Conservation (phyloP, 768 basidiomycete species). For the Termitomyces sp. region DNA sequence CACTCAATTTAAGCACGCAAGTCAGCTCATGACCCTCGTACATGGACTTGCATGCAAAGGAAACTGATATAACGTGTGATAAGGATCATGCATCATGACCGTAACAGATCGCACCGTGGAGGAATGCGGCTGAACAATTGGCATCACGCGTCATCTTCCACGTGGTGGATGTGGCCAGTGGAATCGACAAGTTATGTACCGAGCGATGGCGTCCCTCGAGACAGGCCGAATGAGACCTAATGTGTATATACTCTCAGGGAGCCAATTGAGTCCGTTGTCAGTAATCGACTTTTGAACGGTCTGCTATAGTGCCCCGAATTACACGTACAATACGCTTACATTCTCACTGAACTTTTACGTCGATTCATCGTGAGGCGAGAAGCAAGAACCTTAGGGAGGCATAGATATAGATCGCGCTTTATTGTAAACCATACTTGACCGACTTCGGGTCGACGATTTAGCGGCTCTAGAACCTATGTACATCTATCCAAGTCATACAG, state of each 20-base stretch:
- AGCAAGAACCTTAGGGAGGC: not conserved
- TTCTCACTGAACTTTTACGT: conserved; percentile 9
- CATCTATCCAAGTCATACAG: not conserved
- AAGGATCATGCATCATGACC: conserved; percentile 8
- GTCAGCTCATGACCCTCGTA: conserved; percentile 5
- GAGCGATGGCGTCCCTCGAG: conserved; percentile 13
- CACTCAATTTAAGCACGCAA: conserved; percentile 5
- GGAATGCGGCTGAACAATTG: not conserved
- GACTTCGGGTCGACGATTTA: not conserved
- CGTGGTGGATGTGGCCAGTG: conserved; percentile 14
- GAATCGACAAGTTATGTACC: conserved; percentile 8
- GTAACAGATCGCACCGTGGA: conserved; percentile 6
- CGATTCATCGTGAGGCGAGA: not conserved
- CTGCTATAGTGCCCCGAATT: not conserved
- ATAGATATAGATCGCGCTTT: not conserved
- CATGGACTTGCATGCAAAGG: conserved; percentile 9
- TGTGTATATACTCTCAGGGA: not conserved
- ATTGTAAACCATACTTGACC: not conserved
- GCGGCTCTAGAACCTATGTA: not conserved
- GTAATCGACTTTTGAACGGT: not conserved
- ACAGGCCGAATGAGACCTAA: conserved; percentile 11
- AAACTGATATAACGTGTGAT: conserved; percentile 9
- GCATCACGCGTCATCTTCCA: conserved; percentile 14
- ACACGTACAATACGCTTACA: too few species aligned
- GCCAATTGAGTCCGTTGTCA: not conserved